Evolutionary conservation across 108 stramenopile genomes (phyloP).

Genomic region (Cyclotella cryptica): DNA sequence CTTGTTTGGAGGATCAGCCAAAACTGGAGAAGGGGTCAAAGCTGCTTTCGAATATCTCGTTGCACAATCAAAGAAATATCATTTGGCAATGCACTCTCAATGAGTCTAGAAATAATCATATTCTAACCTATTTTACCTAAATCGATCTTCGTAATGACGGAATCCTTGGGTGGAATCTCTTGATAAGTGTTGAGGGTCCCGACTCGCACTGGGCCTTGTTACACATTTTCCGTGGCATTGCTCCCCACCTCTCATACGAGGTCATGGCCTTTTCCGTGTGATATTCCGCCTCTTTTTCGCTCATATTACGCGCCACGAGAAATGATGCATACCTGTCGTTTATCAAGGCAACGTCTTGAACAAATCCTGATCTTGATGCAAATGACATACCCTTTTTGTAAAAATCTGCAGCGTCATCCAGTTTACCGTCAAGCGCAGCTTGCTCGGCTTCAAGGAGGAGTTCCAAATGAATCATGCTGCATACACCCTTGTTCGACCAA

Average conservation of each 20-base stretch:
- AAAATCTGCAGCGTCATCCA: constrained; percentile 3
- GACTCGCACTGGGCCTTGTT: too few species aligned
- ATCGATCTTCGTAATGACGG: too few species aligned
- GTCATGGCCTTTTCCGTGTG: constrained; percentile 9
- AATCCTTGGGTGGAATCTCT: too few species aligned
- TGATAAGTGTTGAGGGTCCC: too few species aligned
- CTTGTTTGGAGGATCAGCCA: constrained; percentile 78
- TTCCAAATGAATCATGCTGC: constrained; percentile 7
- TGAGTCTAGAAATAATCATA: neutral
- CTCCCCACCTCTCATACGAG: constrained; percentile 9
- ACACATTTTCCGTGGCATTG: too few species aligned
- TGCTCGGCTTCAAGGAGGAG: constrained; percentile 13
- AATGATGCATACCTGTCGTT: constrained; percentile 3
- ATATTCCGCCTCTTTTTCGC: neutral
- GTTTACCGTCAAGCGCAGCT: constrained; percentile 4
- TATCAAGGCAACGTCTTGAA: constrained; percentile 13
- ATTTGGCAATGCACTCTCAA: constrained; percentile 21
- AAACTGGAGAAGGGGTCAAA: constrained; percentile 75
- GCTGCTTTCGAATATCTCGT: constrained; percentile 73
- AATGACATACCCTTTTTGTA: constrained; percentile 21
- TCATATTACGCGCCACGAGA: neutral
- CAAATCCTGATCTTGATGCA: constrained; percentile 14
- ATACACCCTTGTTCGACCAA: constrained; percentile 13
- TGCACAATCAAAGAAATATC: constrained; percentile 32
- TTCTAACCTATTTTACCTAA: too few species aligned